Conservation (phyloP, 768 basidiomycete genomes). For the Mycena sanguinolenta region DNA sequence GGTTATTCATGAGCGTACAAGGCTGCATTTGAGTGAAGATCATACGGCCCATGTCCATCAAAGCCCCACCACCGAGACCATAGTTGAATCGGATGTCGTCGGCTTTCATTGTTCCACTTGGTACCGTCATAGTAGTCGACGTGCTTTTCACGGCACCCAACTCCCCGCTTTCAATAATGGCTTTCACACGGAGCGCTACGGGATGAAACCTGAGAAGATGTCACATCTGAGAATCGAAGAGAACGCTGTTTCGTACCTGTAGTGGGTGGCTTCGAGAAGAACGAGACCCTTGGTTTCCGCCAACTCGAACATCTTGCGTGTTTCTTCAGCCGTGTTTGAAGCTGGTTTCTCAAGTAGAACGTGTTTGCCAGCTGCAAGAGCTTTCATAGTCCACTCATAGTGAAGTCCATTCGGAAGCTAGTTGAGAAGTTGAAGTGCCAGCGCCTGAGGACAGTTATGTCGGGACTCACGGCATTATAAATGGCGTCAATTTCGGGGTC, state of each 20-base stretch:
- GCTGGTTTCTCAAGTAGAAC: slow-evolving; percentile 77
- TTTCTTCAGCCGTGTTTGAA: slow-evolving; percentile 64
- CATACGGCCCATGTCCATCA: slow-evolving; percentile 75
- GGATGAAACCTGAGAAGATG: slow-evolving; percentile 76
- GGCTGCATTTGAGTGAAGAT: neutral
- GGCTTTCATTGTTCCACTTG: slow-evolving; percentile 48
- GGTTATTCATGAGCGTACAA: neutral
- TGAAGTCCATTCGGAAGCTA: slow-evolving; percentile 73
- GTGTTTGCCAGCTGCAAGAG: slow-evolving; percentile 74
- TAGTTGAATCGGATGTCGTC: slow-evolving; percentile 67
- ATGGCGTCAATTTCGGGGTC: slow-evolving; percentile 64
- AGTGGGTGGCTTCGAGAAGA: slow-evolving; percentile 74
- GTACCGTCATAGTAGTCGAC: slow-evolving; percentile 52
- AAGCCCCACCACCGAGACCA: slow-evolving; percentile 68
- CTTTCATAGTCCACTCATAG: slow-evolving; percentile 79
- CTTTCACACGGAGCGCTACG: slow-evolving; percentile 65
- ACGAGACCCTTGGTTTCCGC: slow-evolving; percentile 64
- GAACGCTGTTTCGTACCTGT: slow-evolving; percentile 48
- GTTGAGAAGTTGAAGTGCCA: too few relatives aligned
- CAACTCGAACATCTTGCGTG: slow-evolving; percentile 64
- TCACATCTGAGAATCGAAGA: neutral
- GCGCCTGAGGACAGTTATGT: neutral
- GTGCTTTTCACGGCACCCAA: slow-evolving; percentile 66
- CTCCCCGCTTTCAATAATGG: slow-evolving; percentile 68
- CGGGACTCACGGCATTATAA: slow-evolving; percentile 59